A percentile compares a stretch with the other conserved stretches of the same genome.
phyloP scores from a whole-genome alignment of 495 filamentous ascomycete species.

The Neurospora sp. region DNA sequence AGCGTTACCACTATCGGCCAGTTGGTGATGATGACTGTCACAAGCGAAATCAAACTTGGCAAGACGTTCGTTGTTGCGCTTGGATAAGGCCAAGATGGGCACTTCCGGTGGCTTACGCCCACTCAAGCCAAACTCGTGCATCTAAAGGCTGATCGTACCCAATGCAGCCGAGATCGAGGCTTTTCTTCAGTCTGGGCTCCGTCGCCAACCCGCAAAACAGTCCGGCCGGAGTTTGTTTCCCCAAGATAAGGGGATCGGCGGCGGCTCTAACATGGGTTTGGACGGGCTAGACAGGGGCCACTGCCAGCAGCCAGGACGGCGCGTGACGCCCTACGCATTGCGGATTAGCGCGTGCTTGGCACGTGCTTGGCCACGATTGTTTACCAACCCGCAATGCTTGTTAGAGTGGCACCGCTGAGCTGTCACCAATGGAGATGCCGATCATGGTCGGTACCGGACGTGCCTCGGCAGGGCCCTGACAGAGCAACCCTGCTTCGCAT shows the following conservation, averaged over 20 bases:
- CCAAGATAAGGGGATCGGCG: neutral
- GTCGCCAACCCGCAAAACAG: neutral
- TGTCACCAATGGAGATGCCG: constrained; percentile 1
- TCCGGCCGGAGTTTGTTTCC: neutral
- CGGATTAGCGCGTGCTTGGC: neutral
- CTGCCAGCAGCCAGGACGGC: neutral
- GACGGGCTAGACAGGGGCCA: neutral
- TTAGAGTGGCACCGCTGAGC: neutral
- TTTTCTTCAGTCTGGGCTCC: neutral
- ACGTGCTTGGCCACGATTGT: neutral
- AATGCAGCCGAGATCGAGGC: neutral
- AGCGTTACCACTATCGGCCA: neutral
- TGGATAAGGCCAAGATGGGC: neutral
- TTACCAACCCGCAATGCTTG: neutral
- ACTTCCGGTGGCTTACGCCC: neutral
- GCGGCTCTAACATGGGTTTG: neutral
- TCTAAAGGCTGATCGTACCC: neutral
- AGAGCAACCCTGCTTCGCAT: neutral
- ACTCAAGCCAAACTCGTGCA: neutral
- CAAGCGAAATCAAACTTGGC: neutral
- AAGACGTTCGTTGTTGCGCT: neutral
- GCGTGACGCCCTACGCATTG: neutral
- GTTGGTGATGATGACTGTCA: neutral
- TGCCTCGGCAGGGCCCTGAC: neutral
- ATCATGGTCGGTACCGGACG: neutral